phyloP scores from a whole-genome alignment of 192 early-diverging fungal species.

The Entomortierella beljakovae region DNA sequence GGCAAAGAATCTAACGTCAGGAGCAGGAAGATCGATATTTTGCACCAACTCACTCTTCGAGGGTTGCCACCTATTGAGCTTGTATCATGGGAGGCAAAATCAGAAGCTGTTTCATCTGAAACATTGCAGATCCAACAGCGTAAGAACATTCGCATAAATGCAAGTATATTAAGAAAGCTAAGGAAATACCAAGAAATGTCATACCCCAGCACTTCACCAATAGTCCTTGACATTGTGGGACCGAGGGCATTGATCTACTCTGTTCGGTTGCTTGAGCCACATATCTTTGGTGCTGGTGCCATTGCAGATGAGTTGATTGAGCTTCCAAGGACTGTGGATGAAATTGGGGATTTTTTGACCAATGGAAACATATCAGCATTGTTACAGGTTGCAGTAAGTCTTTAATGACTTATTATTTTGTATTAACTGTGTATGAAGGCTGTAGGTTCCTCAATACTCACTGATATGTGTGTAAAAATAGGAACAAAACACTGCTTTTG shows the following conservation, averaged over 20 bases:
- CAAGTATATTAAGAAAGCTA: constrained; percentile 11
- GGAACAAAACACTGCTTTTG: too few species aligned
- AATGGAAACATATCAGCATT: constrained; percentile 11
- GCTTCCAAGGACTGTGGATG: constrained; percentile 1
- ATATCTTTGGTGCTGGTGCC: constrained; percentile 13
- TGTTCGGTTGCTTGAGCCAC: constrained; percentile 8
- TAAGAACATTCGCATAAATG: constrained; percentile 18
- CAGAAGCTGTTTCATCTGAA: background rate
- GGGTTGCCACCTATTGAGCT: constrained; percentile 6
- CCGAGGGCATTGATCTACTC: constrained; percentile 11
- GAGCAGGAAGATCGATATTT: constrained; percentile 11
- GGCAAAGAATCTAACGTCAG: constrained; percentile 1
- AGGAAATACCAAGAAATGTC: background rate
- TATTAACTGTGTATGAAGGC: too few species aligned
- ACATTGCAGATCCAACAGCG: constrained; percentile 6
- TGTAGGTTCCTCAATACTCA: too few species aligned
- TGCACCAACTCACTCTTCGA: constrained; percentile 12
- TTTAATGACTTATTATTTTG: too few species aligned
- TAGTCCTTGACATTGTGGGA: constrained; percentile 13
- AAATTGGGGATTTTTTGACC: constrained; percentile 4
- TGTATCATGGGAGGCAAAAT: constrained; percentile 17
- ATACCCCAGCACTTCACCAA: constrained; percentile 7
- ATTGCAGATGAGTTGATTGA: constrained; percentile 12
- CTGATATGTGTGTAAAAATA: too few species aligned
- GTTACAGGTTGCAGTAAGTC: constrained; percentile 10